Evolutionary conservation across 768 basidiomycete genomes (phyloP).

Genomic region (Mycena galericulata): DNA sequence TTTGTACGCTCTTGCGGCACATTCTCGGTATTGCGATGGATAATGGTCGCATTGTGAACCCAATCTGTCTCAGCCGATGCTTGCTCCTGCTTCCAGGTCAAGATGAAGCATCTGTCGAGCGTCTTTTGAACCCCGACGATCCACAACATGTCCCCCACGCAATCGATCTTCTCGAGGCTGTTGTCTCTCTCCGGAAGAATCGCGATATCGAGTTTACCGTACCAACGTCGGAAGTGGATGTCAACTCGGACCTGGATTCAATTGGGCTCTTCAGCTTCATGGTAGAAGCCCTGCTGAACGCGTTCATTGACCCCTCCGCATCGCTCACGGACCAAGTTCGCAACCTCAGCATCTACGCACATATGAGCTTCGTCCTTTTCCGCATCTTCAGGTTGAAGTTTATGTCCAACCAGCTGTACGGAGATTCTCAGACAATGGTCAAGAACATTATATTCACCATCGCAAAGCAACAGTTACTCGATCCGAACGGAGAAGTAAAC

Average conservation of each 20-base stretch:
- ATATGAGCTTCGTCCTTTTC: constrained; percentile 40
- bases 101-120: not conserved
- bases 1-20: constrained; percentile 23
- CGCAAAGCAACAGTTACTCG: constrained; percentile 39
- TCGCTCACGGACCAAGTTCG: constrained; percentile 43
- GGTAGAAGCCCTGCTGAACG: constrained; percentile 35
- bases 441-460: constrained; percentile 36
- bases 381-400: constrained; percentile 35
- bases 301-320: constrained; percentile 37
- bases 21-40: not conserved
- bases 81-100: constrained; percentile 35
- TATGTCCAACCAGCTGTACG: constrained; percentile 45
- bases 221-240: not conserved
- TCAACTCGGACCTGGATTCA: constrained; percentile 1
- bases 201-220: not conserved
- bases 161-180: constrained; percentile 38
- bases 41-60: not conserved
- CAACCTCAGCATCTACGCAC: constrained; percentile 37
- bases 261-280: constrained; percentile 22
- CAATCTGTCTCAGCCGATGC: constrained; percentile 20
- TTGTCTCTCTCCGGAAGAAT: constrained; percentile 11
- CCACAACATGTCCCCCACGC: constrained; percentile 47
- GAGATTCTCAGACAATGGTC: constrained; percentile 44
- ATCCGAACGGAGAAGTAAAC: constrained; percentile 33
- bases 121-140: constrained; percentile 40